Conservation (phyloP, 2,329 filamentous ascomycete species). For the Septoria linicola region DNA sequence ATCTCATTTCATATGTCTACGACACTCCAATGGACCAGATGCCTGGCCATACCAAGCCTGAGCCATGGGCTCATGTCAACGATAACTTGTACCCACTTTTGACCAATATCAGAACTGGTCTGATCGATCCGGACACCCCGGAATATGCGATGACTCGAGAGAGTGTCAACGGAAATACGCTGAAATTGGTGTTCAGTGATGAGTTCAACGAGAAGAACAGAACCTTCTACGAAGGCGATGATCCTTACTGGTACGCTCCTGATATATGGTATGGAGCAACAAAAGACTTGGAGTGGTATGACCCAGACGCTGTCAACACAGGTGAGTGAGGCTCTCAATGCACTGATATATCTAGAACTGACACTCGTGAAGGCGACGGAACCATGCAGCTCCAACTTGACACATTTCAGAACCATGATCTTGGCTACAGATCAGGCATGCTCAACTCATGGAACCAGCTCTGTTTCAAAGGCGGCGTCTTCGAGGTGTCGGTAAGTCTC, state of each 20-base stretch:
- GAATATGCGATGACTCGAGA: constrained; percentile 45
- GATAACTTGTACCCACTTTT: constrained; percentile 49
- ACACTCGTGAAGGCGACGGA: constrained; percentile 17
- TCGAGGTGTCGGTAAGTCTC: constrained; percentile 54
- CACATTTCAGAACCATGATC: constrained; percentile 61
- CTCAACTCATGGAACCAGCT: constrained; percentile 54
- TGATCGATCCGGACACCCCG: constrained; percentile 57
- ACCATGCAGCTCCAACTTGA: constrained; percentile 62
- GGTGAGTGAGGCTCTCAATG: constrained; percentile 22
- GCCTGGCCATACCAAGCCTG: constrained; percentile 32
- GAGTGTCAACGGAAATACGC: constrained; percentile 47
- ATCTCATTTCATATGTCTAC: constrained; percentile 42
- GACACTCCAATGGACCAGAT: constrained; percentile 45
- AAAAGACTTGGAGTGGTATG: constrained; percentile 53
- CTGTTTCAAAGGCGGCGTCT: constrained; percentile 56
- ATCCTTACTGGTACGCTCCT: constrained; percentile 55
- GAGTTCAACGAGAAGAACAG: constrained; percentile 56
- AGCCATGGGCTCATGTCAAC: constrained; percentile 51
- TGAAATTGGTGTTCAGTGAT: constrained; percentile 56
- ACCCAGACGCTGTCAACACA: constrained; percentile 54
- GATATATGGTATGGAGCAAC: constrained; percentile 58
- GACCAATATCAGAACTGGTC: constrained; percentile 47
- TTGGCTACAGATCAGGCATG: constrained; percentile 53
- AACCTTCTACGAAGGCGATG: constrained; percentile 58
- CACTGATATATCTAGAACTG: neutral